Base-by-base conservation (phyloP, 2,329 filamentous ascomycete genomes). In the Paecilomyces dactylethromorphus region DNA sequence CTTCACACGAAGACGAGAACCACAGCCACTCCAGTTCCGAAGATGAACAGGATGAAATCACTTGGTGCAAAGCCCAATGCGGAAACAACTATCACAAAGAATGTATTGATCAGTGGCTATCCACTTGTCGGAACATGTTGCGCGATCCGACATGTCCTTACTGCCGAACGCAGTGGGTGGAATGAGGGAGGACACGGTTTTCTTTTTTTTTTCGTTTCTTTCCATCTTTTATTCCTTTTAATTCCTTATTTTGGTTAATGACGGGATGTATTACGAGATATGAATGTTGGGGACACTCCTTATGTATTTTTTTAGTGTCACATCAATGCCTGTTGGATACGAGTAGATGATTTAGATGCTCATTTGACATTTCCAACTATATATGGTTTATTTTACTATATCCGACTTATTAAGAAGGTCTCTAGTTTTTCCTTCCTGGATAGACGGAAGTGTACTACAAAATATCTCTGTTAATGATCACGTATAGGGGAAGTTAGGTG, bases 61-160 rank as follows among this genome's bases (percentile, higher is more conserved):
- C 57, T 8, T 65, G 64, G 64, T 66, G 64, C 55, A 50, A 24
- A 7, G 53, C 32, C 4, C 49, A 49, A n/a, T 66, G 64, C 55
- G 63, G 63, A n/a, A 58, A 50, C 21, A 64, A 64, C 51, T 65
- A 57, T 50, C 64, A 66, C 56, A 26, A 45, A 18, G n/a, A 39
- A 4, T 66, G 64, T 49, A 50, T 66, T 10, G 24, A 56, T 0
- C 21, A 31, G 13, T 66, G 63, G 64, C n/a, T 45, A 8, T 45
- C 39, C 18, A 45, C 39, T 18, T 45, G 39, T 18, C n/a, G 15
- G 15, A 8, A n/a, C 5, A 45, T 45, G 39, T 45, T 5, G n/a
- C 39, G n/a, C 18, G 21, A 45, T n/a, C 39, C 39, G n/a, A 45
- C 39, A 45, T 45, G 39, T 45, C 39, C 39, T 18, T 45, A 18